Conservation (phyloP, 2,329 filamentous ascomycete species). For the Colletotrichum scovillei region DNA sequence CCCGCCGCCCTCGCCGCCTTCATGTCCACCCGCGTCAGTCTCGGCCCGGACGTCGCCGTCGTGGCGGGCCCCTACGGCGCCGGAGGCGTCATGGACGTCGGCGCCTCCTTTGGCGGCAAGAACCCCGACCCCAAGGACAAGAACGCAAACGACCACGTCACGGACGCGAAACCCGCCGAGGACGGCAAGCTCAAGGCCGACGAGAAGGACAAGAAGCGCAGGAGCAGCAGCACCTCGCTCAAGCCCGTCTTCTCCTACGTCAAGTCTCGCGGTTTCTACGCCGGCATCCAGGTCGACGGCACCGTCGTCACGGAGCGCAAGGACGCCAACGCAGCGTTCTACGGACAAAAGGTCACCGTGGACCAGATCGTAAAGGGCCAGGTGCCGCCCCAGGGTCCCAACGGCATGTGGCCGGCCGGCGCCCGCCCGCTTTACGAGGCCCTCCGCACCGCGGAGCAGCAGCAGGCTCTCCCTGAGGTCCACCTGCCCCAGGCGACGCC, state of each 20-base stretch:
- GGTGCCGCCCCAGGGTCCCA: conserved; percentile 43
- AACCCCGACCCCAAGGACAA: conserved; percentile 35
- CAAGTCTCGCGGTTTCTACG: conserved; percentile 90
- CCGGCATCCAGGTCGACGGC: conserved; percentile 87
- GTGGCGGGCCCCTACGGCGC: conserved; percentile 77
- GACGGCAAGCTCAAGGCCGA: conserved; percentile 57
- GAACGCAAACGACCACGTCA: conserved; percentile 15
- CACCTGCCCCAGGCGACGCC: conserved; percentile 32
- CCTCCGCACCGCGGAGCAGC: conserved; percentile 46
- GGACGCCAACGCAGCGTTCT: conserved; percentile 91
- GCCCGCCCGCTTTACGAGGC: conserved; percentile 44
- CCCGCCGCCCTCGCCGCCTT: conserved; percentile 81
- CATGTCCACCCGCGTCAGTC: conserved; percentile 77
- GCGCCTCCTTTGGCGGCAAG: conserved; percentile 39
- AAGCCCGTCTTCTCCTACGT: conserved; percentile 75
- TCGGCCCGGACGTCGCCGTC: conserved; percentile 83
- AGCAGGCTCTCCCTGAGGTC: conserved; percentile 34
- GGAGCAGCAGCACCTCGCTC: conserved; percentile 38
- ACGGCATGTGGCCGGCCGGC: conserved; percentile 47
- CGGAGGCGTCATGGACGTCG: conserved; percentile 78
- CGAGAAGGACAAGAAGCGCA: conserved; percentile 27
- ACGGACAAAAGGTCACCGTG: conserved; percentile 68
- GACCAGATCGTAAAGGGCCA: conserved; percentile 60
- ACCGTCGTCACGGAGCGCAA: conserved; percentile 86
- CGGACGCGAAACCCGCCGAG: conserved; percentile 35